Evolutionary conservation across 306 rosid species (phyloP).

Genomic region (Canavalia gladiata): DNA sequence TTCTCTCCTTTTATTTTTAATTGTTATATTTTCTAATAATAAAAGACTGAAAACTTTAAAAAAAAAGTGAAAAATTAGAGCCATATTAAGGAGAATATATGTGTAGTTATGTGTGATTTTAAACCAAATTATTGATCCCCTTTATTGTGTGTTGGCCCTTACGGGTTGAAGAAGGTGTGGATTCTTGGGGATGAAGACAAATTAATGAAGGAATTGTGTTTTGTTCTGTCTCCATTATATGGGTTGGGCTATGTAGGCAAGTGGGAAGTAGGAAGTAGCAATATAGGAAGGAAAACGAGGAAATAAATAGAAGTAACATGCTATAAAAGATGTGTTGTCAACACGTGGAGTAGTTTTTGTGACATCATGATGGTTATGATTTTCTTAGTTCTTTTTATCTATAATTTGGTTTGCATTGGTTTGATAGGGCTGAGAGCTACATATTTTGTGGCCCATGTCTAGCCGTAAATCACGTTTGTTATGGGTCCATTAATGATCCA

Average conservation of each 20-base stretch:
- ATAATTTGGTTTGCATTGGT: neutral
- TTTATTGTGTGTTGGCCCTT: neutral
- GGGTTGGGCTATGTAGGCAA: slow-evolving; percentile 4
- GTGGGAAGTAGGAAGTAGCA: neutral
- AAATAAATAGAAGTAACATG: slow-evolving; percentile 19
- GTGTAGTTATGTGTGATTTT: too few species aligned
- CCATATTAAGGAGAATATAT: too few species aligned
- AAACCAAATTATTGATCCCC: too few species aligned
- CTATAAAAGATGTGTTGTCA: slow-evolving; percentile 30
- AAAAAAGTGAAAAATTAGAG: too few species aligned
- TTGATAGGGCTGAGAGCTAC: slow-evolving; percentile 32
- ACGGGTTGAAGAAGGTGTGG: neutral
- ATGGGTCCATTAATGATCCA: slow-evolving; percentile 51
- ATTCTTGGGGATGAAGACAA: slow-evolving; percentile 2
- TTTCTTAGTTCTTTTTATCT: neutral
- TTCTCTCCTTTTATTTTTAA: too few species aligned
- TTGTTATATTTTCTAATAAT: too few species aligned
- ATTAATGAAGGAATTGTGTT: slow-evolving; percentile 1
- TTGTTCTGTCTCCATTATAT: neutral
- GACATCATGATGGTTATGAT: neutral
- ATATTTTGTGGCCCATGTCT: slow-evolving; percentile 59
- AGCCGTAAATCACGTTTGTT: slow-evolving; percentile 67
- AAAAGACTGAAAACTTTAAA: too few species aligned
- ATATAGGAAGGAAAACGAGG: slow-evolving; percentile 9
- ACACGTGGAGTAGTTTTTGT: slow-evolving; percentile 44